A percentile compares a stretch with the other conserved stretches of the same genome.
These are phyloP conservation scores for Boletus sp. DNA, from an alignment of 1,284 basidiomycete species.

Conservation along the genomic window DNA sequence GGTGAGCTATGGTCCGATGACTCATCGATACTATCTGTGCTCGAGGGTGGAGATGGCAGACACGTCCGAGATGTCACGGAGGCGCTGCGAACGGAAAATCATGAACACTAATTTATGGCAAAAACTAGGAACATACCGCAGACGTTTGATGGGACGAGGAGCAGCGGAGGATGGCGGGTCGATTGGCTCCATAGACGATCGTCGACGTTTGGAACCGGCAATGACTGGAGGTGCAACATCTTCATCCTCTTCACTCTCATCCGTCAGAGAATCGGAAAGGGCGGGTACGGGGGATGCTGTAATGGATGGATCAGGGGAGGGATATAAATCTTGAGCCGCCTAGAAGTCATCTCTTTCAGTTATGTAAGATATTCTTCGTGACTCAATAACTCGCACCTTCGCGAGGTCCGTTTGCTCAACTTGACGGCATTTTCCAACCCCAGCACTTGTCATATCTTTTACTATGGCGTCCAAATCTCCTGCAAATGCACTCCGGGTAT, in stretches of 20 bases:
- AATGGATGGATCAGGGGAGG: constrained; percentile 13
- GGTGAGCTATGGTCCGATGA: background rate
- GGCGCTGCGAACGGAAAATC: constrained; percentile 1
- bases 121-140: constrained; percentile 18
- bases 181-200: constrained; percentile 8
- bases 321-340: constrained; percentile 6
- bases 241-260: constrained; percentile 15
- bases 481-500: constrained; percentile 27
- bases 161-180: background rate
- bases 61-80: background rate
- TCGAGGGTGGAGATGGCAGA: constrained; percentile 26
- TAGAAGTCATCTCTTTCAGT: constrained; percentile 1
- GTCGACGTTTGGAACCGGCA: constrained; percentile 24
- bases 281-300: constrained; percentile 2
- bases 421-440: background rate
- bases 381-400: constrained; percentile 7
- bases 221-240: constrained; percentile 12
- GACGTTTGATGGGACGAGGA: constrained; percentile 23
- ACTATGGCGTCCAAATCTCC: constrained; percentile 27
- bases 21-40: constrained; percentile 3
- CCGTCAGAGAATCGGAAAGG: constrained; percentile 1
- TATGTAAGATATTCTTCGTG: accelerated
- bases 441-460: constrained; percentile 24
- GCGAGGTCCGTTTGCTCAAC: background rate
- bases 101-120: background rate